A percentile compares a stretch with the other conserved stretches of the same genome.
Conservation (phyloP, 352 stramenopile genomes). For the Phytophthora brassicae region DNA sequence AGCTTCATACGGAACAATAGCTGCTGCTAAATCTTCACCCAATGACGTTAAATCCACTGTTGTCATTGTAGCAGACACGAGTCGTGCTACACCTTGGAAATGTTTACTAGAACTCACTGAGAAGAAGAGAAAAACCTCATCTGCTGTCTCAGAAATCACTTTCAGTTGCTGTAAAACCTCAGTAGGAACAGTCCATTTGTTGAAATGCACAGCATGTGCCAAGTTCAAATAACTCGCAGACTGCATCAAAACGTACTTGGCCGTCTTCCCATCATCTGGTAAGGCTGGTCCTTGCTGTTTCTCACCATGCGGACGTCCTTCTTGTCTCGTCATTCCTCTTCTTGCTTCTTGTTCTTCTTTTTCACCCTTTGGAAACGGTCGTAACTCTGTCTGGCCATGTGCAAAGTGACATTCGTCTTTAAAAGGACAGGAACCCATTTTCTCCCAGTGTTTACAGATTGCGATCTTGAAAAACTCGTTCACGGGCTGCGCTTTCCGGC, state of each 20-base stretch:
- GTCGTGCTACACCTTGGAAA: constrained; percentile 71
- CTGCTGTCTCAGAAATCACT: constrained; percentile 62
- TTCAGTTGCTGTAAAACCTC: constrained; percentile 69
- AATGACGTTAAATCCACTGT: constrained; percentile 24
- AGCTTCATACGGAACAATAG: constrained; percentile 63
- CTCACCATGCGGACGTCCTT: constrained; percentile 7
- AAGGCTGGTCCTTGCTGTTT: constrained; percentile 32
- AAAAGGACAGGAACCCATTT: constrained; percentile 95
- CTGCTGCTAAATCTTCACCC: constrained; percentile 53
- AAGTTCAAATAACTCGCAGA: constrained; percentile 84
- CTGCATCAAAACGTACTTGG: constrained; percentile 84
- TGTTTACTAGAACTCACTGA: constrained; percentile 74
- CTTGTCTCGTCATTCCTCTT: constrained; percentile 8
- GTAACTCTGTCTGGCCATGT: constrained; percentile 93
- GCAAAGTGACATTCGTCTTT: constrained; percentile 97
- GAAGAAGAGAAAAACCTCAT: constrained; percentile 85
- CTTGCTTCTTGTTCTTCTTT: constrained; percentile 33
- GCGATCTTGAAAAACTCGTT: constrained; percentile 98
- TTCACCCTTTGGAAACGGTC: constrained; percentile 83
- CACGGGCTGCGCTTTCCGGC: constrained; percentile 82
- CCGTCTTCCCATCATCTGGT: constrained; percentile 73
- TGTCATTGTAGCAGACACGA: constrained; percentile 41
- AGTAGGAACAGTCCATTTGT: constrained; percentile 58
- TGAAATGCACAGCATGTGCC: constrained; percentile 77
- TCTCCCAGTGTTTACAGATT: constrained; percentile 97